Conservation (phyloP, 1,139 yeast genomes). For the Candida neerlandica region DNA sequence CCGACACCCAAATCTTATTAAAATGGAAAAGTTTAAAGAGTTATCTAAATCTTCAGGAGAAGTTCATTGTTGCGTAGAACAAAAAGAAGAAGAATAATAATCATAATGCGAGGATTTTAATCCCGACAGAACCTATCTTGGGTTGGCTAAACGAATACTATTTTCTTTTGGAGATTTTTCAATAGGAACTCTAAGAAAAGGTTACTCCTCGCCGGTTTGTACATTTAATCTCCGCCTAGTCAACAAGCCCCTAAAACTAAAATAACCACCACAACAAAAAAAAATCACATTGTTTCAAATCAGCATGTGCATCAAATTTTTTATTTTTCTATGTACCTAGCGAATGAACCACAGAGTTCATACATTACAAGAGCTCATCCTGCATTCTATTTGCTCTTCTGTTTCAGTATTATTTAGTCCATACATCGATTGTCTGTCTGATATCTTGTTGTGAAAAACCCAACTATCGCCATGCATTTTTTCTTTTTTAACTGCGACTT, state of each 20-base stretch:
- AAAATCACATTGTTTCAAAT: background rate
- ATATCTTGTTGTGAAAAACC: no score
- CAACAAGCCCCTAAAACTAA: background rate
- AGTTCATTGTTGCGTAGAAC: no score
- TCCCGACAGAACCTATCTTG: no score
- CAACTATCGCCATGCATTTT: background rate
- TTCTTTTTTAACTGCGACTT: background rate
- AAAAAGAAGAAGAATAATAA: no score
- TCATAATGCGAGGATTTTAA: no score
- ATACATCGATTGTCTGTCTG: background rate
- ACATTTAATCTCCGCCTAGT: background rate
- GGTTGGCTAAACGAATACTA: no score
- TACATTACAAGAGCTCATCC: background rate
- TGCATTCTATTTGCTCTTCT: background rate
- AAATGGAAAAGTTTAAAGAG: background rate
- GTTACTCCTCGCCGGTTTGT: background rate
- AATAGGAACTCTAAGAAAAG: background rate
- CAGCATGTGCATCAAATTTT: background rate
- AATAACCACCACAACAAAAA: background rate
- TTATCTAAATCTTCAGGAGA: no score
- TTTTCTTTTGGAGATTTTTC: no score
- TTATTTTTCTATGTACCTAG: background rate
- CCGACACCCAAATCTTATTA: background rate
- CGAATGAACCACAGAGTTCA: background rate
- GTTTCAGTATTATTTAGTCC: background rate